Conservation (phyloP, 2,329 filamentous ascomycete genomes). For the Trichophaea hybrida region DNA sequence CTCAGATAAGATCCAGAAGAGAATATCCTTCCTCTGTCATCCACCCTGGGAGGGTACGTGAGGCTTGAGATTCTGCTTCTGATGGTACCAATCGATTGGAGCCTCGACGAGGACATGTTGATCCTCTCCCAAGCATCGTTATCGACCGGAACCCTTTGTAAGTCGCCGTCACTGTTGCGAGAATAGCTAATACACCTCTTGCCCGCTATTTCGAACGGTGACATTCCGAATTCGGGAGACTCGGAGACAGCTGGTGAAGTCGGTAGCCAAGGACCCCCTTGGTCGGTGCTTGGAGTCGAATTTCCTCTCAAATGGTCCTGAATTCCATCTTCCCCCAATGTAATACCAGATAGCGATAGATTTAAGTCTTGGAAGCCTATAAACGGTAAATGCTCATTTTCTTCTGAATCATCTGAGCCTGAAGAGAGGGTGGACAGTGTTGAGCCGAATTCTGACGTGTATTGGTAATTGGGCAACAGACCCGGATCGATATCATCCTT, state of each 20-base stretch:
- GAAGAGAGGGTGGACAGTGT: background rate
- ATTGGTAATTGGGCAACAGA: background rate
- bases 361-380: background rate
- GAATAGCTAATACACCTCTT: background rate
- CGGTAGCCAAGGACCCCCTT: background rate
- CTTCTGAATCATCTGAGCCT: background rate
- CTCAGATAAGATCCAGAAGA: constrained; percentile 3
- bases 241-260: background rate
- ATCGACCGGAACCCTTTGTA: background rate
- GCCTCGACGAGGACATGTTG: background rate
- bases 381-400: background rate
- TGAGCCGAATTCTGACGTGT: background rate
- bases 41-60: background rate
- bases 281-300: background rate
- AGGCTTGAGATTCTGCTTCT: background rate
- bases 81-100: background rate
- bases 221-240: background rate
- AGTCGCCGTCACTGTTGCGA: background rate
- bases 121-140: background rate
- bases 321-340: background rate
- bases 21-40: background rate
- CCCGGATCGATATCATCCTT: background rate
- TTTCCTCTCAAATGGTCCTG: background rate
- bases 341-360: background rate
- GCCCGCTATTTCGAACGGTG: background rate